phyloP scores from a whole-genome alignment of 352 stramenopile genomes.

The Plasmopara viticola region DNA sequence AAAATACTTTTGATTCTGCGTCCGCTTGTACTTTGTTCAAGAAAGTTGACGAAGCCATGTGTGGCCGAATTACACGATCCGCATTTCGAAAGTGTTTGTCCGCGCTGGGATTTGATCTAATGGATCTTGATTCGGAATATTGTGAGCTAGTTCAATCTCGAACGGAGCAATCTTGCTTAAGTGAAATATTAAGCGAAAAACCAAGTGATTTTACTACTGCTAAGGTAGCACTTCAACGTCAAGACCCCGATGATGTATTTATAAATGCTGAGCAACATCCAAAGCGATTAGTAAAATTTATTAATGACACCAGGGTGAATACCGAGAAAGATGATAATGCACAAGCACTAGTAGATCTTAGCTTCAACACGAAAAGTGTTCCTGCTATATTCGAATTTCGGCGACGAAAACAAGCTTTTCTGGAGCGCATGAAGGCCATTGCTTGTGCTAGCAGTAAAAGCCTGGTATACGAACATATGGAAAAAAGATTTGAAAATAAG shows the following conservation, averaged over 20 bases:
- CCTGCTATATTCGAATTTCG: constrained; percentile 52
- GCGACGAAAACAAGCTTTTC: constrained; percentile 60
- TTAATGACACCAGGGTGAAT: neutral
- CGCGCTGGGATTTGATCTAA: constrained; percentile 60
- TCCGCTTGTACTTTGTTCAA: constrained; percentile 42
- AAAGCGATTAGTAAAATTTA: constrained; percentile 1
- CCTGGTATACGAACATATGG: constrained; percentile 65
- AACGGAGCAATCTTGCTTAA: constrained; percentile 7
- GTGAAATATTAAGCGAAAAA: constrained; percentile 1
- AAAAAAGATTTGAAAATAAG: constrained; percentile 39
- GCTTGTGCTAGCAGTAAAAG: constrained; percentile 57
- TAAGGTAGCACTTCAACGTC: neutral
- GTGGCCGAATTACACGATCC: constrained; percentile 42
- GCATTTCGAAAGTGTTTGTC: constrained; percentile 63
- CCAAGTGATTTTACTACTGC: constrained; percentile 8
- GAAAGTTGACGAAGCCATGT: constrained; percentile 41
- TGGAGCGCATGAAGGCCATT: constrained; percentile 71
- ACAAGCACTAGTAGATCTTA: neutral
- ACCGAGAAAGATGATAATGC: neutral
- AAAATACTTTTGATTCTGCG: constrained; percentile 10
- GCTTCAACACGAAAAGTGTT: neutral
- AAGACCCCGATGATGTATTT: neutral
- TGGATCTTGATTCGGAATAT: constrained; percentile 55
- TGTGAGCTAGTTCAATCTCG: constrained; percentile 28
- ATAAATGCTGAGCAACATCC: too few relatives aligned